Percentiles rank a stretch among this genome's conserved stretches.
phyloP scores from a whole-genome alignment of 1,284 basidiomycete species.

The Cutaneotrichosporon curvatum region DNA sequence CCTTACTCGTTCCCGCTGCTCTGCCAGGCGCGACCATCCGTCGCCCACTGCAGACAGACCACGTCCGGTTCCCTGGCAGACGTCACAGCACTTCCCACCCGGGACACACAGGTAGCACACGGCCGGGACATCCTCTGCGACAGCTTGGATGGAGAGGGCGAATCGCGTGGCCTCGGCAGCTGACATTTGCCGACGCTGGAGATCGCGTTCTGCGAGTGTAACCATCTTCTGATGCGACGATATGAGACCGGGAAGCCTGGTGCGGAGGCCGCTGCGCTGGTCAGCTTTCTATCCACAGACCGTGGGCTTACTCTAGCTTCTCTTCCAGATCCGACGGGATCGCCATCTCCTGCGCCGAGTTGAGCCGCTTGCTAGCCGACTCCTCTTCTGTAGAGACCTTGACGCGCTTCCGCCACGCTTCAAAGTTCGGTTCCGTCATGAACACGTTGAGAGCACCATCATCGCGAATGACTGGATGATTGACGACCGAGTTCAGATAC shows the following conservation, averaged over 20 bases:
- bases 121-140: slow-evolving; percentile 54
- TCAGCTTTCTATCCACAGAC: not conserved
- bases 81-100: slow-evolving; percentile 57
- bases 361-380: slow-evolving; percentile 68
- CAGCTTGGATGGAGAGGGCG: slow-evolving; percentile 69
- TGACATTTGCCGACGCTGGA: slow-evolving; percentile 77
- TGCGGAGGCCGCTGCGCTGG: slow-evolving; percentile 57
- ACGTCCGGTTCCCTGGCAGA: slow-evolving; percentile 68
- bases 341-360: slow-evolving; percentile 76
- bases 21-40: slow-evolving; percentile 66
- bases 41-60: slow-evolving; percentile 63
- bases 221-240: slow-evolving; percentile 81
- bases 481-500: slow-evolving; percentile 71
- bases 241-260: slow-evolving; percentile 64
- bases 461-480: slow-evolving; percentile 80
- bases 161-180: slow-evolving; percentile 73
- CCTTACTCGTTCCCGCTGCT: slow-evolving; percentile 70
- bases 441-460: slow-evolving; percentile 77
- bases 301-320: slow-evolving; percentile 61
- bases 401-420: slow-evolving; percentile 67
- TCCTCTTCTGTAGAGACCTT: slow-evolving; percentile 72
- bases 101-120: slow-evolving; percentile 45
- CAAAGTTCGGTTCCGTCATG: slow-evolving; percentile 70
- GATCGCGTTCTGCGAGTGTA: slow-evolving; percentile 70
- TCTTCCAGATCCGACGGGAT: slow-evolving; percentile 86